Conservation (phyloP, 129 eudicot species). For the Kitagawia praeruptora region DNA sequence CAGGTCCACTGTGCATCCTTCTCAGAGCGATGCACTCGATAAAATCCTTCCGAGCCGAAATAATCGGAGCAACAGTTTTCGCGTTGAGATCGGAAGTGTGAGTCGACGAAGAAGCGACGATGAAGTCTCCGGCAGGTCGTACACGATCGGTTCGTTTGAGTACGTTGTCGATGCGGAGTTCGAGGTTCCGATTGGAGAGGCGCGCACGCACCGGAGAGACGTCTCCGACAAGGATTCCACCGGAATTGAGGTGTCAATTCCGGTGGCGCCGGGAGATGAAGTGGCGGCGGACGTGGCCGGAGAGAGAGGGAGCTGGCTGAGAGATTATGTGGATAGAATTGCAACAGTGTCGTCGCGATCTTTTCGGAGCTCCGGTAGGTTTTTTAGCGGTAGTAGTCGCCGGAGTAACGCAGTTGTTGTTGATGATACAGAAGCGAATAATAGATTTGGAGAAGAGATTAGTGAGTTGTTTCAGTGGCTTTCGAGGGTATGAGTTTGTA, state of each 20-base stretch:
- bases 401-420: conserved; percentile 40
- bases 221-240: conserved; percentile 50
- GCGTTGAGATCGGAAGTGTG: conserved; percentile 60
- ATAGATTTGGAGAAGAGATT: conserved; percentile 73
- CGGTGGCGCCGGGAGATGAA: conserved; percentile 45
- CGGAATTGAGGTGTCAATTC: neutral
- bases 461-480: conserved; percentile 94
- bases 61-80: conserved; percentile 8
- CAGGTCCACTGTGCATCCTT: conserved; percentile 53
- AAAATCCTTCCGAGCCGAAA: conserved; percentile 29
- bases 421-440: conserved; percentile 55
- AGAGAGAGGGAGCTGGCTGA: conserved; percentile 55
- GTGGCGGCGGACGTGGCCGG: conserved; percentile 52
- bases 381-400: conserved; percentile 82
- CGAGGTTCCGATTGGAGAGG: conserved; percentile 44
- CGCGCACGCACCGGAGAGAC: conserved; percentile 32
- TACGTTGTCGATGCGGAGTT: conserved; percentile 59
- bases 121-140: conserved; percentile 23
- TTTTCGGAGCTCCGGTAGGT: conserved; percentile 84
- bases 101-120: conserved; percentile 36
- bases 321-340: conserved; percentile 70
- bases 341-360: conserved; percentile 60
- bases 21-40: conserved; percentile 37
- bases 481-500: conserved; percentile 72
- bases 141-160: conserved; percentile 68